These are phyloP conservation scores for Petrea volubilis DNA, from an alignment of 257 asterid genomes.

Conservation along the genomic window DNA sequence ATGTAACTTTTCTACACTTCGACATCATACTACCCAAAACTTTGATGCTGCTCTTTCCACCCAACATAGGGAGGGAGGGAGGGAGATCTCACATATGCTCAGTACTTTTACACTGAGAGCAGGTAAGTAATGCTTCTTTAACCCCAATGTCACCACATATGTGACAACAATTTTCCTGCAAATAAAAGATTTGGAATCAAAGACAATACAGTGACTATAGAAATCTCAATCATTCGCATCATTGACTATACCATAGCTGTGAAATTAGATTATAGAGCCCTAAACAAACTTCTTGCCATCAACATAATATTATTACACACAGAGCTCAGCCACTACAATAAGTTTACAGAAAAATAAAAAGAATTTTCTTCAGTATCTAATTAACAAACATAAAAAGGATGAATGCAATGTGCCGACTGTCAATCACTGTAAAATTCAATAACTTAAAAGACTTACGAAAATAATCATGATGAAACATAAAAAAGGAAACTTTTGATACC, in stretches of 20 bases:
- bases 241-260: background rate
- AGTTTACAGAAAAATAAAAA: background rate
- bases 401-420: background rate
- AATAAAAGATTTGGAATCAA: conserved; percentile 9
- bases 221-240: background rate
- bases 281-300: background rate
- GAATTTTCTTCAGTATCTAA: background rate
- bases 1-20: background rate
- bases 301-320: background rate
- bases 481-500: background rate
- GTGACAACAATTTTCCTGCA: conserved; percentile 44
- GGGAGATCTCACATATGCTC: conserved; percentile 47
- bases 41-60: background rate
- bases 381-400: background rate
- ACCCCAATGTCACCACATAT: conserved; percentile 50
- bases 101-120: conserved; percentile 35
- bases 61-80: background rate
- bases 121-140: conserved; percentile 34
- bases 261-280: background rate
- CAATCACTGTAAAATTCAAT: background rate
- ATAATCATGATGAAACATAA: background rate
- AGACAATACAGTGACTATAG: background rate
- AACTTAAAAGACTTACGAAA: background rate
- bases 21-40: background rate
- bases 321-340: background rate